phyloP scores from a whole-genome alignment of 108 stramenopile species.

The Cylindrotheca closterium region DNA sequence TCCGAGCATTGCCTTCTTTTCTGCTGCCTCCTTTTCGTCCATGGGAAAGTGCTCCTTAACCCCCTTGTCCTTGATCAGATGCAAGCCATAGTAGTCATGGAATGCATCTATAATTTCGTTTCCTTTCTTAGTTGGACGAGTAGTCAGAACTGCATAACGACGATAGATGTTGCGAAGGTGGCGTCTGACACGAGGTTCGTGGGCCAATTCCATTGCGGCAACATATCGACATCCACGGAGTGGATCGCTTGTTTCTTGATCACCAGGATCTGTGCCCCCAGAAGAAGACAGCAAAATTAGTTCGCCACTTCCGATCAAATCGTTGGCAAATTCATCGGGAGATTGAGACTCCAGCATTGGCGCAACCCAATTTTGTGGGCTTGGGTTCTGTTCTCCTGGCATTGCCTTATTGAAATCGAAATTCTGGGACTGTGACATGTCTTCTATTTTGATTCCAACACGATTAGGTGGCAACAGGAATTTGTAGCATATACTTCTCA shows the following conservation, averaged over 20 bases:
- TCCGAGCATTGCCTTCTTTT: slow-evolving; percentile 44
- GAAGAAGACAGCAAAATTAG: slow-evolving; percentile 65
- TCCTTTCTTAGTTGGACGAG: slow-evolving; percentile 82
- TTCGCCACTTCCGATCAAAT: slow-evolving; percentile 82
- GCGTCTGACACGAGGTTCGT: slow-evolving; percentile 82
- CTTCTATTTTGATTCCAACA: slow-evolving; percentile 82
- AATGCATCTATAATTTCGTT: slow-evolving; percentile 76
- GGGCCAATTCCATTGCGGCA: slow-evolving; percentile 85
- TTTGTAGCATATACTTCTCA: slow-evolving; percentile 70
- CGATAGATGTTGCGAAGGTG: slow-evolving; percentile 70
- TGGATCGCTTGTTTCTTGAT: slow-evolving; percentile 63
- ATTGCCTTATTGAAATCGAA: slow-evolving; percentile 68
- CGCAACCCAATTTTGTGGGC: slow-evolving; percentile 74
- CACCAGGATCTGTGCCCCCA: slow-evolving; percentile 41
- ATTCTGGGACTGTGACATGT: slow-evolving; percentile 43
- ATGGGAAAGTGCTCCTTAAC: slow-evolving; percentile 83
- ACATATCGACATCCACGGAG: slow-evolving; percentile 83
- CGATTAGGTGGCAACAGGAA: slow-evolving; percentile 77
- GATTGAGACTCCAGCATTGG: slow-evolving; percentile 45
- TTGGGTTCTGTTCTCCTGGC: slow-evolving; percentile 63
- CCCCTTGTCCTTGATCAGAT: slow-evolving; percentile 74
- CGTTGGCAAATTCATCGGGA: slow-evolving; percentile 71
- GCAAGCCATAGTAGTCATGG: slow-evolving; percentile 87
- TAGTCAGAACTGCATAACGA: slow-evolving; percentile 65
- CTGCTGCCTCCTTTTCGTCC: slow-evolving; percentile 49